Percentiles rank a stretch among this genome's conserved stretches.
phyloP scores from a whole-genome alignment of 2,329 filamentous ascomycete genomes.

The Fusarium chuoi region DNA sequence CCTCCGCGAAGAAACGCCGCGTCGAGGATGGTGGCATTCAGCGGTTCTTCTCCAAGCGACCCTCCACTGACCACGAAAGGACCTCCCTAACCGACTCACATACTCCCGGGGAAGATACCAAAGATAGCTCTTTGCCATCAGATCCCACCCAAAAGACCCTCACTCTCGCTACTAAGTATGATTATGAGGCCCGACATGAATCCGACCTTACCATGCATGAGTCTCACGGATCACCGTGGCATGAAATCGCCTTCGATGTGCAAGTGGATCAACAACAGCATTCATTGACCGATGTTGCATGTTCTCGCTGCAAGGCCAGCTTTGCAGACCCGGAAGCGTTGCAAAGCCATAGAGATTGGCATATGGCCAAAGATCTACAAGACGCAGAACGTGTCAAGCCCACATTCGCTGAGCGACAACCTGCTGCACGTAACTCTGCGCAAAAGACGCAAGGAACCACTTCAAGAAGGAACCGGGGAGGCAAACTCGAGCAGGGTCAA shows the following conservation, averaged over 20 bases:
- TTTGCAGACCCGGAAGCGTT: slow-evolving; percentile 67
- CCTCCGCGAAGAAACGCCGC: slow-evolving; percentile 46
- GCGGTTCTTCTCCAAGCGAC: slow-evolving; percentile 64
- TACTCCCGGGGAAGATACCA: neutral
- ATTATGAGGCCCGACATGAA: slow-evolving; percentile 32
- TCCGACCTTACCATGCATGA: slow-evolving; percentile 16
- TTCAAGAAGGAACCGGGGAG: slow-evolving; percentile 53
- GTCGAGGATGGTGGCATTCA: slow-evolving; percentile 63
- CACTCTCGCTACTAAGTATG: slow-evolving; percentile 11
- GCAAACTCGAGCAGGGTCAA: slow-evolving; percentile 66
- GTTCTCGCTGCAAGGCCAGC: slow-evolving; percentile 72
- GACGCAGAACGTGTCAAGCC: slow-evolving; percentile 65
- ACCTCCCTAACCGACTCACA: slow-evolving; percentile 35
- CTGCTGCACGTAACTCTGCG: slow-evolving; percentile 46
- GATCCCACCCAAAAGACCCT: slow-evolving; percentile 11
- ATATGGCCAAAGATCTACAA: slow-evolving; percentile 89
- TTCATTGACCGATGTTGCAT: slow-evolving; percentile 58
- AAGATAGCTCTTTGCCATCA: slow-evolving; percentile 3
- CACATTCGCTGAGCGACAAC: slow-evolving; percentile 54
- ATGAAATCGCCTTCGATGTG: slow-evolving; percentile 27
- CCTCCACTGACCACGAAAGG: slow-evolving; percentile 44
- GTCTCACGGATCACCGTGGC: slow-evolving; percentile 13
- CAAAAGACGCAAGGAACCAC: slow-evolving; percentile 50
- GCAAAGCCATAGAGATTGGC: slow-evolving; percentile 90
- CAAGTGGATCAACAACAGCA: slow-evolving; percentile 41